A percentile compares a stretch with the other conserved stretches of the same genome.
phyloP scores from a whole-genome alignment of 2,329 filamentous ascomycete genomes.

The Aspergillus sp. region DNA sequence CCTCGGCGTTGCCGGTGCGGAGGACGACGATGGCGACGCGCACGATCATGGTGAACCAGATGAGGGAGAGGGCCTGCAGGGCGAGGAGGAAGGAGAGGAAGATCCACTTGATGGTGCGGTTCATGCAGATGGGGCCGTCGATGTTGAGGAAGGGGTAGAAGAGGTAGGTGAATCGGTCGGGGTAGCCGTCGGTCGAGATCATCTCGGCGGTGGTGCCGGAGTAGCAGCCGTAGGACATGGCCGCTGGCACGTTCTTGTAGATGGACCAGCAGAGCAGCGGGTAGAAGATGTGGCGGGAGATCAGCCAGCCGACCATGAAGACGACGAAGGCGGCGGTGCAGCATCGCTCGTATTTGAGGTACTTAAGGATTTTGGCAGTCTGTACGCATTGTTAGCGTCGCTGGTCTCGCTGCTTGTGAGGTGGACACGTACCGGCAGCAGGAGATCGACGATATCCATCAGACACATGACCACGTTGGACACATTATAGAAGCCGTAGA shows the following conservation, averaged over 20 bases:
- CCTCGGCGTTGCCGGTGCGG: slow-evolving; percentile 71
- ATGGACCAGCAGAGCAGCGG: slow-evolving; percentile 78
- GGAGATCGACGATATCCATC: slow-evolving; percentile 90
- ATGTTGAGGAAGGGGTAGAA: slow-evolving; percentile 71
- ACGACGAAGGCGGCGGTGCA: slow-evolving; percentile 83
- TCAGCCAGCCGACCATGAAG: slow-evolving; percentile 83
- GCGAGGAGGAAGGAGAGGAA: slow-evolving; percentile 76
- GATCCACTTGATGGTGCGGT: slow-evolving; percentile 66
- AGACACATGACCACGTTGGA: slow-evolving; percentile 84
- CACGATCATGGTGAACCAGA: slow-evolving; percentile 89
- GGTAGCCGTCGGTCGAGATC: slow-evolving; percentile 31
- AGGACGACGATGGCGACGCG: slow-evolving; percentile 79
- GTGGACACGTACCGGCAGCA: slow-evolving; percentile 67
- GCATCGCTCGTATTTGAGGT: slow-evolving; percentile 68
- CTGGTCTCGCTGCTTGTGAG: not conserved
- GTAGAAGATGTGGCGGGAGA: slow-evolving; percentile 79
- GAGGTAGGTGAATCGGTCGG: slow-evolving; percentile 58
- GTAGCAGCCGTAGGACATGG: slow-evolving; percentile 71
- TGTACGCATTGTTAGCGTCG: slow-evolving; percentile 33
- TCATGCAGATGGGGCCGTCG: slow-evolving; percentile 76
- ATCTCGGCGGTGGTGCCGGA: slow-evolving; percentile 44
- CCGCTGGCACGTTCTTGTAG: slow-evolving; percentile 61
- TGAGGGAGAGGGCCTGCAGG: slow-evolving; percentile 74
- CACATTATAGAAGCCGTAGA: slow-evolving; percentile 81
- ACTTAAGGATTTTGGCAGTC: slow-evolving; percentile 92